These are phyloP conservation scores for Phytophthora syringae DNA, from an alignment of 352 stramenopile species.

Conservation along the genomic window DNA sequence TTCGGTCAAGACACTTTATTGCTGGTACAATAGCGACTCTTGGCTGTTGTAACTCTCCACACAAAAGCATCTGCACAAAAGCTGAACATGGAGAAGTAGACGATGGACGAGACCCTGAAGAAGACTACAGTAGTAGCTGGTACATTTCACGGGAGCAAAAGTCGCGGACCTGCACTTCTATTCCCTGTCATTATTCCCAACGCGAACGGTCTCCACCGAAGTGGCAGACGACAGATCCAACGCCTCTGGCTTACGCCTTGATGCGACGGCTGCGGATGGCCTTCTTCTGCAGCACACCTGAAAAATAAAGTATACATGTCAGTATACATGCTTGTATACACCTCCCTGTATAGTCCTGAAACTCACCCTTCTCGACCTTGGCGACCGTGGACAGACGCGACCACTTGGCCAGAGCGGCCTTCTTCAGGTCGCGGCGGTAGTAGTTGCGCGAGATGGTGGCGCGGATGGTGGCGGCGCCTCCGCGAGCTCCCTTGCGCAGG, in stretches of 20 bases:
- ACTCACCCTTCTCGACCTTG: constrained; percentile 89
- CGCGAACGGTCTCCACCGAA: constrained; percentile 30
- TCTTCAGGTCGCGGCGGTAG: constrained; percentile 89
- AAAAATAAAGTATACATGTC: constrained; percentile 1
- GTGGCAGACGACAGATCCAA: constrained; percentile 21
- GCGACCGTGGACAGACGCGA: constrained; percentile 86
- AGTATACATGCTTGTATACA: constrained; percentile 2
- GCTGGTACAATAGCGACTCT: constrained; percentile 17
- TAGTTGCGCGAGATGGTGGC: constrained; percentile 90
- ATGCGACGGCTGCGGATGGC: constrained; percentile 82
- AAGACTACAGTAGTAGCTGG: too few species aligned
- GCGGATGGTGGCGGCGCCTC: constrained; percentile 85
- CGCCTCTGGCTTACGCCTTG: constrained; percentile 66
- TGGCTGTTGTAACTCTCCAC: constrained; percentile 4
- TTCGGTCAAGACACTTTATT: neutral
- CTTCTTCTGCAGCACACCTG: constrained; percentile 83
- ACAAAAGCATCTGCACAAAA: too few species aligned
- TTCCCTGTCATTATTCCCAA: constrained; percentile 63
- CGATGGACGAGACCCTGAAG: constrained; percentile 2
- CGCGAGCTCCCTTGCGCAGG: constrained; percentile 85
- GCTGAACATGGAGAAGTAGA: too few species aligned
- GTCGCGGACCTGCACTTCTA: constrained; percentile 43
- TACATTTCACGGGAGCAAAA: constrained; percentile 43
- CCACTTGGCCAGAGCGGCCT: constrained; percentile 85
- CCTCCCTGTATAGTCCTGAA: too few species aligned